Evolutionary conservation across 2,329 filamentous ascomycete species (phyloP), one percentile per base, ranked within the genome.

Genomic region (Akanthomyces lecanii): DNA sequence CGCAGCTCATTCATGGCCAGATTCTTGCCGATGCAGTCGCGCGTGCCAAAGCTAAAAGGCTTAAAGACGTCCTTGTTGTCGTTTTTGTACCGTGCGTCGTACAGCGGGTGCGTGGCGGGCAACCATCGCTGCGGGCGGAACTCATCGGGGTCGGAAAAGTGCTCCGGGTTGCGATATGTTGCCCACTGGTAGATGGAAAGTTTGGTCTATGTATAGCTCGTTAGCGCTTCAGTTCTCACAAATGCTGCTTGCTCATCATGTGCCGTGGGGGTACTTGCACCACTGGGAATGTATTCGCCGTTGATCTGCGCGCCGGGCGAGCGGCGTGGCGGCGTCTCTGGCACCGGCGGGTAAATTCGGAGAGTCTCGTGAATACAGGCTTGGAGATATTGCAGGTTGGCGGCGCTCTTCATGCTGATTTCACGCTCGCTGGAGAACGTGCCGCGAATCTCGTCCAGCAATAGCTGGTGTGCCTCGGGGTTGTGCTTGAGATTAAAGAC

Each of bases 71-170:
- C 69, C 3, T 68, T 68, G 11, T 71, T 75, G 65, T 85, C 81
- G n/a, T 61, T 60, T 0, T 66, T 67, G 66, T 78, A 83, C 3
- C 70, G 70, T 5, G 69, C 65, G 11, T 78, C 74, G 16, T 71
- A 72, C 0, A 79, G 67, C 62, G 65, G 64, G 36, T 71, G 68
- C 2, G 65, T 64, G 2, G 56, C 14, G 0, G 67, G 40, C 6
- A 71, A 65, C 74, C 79, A 84, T 0, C 82, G 74, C 67, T 85
- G 80, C 0, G 82, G 82, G 5, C 71, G 73, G 67, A 78, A 85
- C 0, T 67, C 69, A 25, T 77, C 71, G 0, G 82, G 77, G 1
- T 80, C 72, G 11, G 71, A 72, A 68, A 82, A 85, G 66, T 81
- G 73, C 11, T 71, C 67, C 1, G 75, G 71, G 56, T 76, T 77